Base-by-base conservation (phyloP, 2,329 filamentous ascomycete species). In the Anthostomella pinea region DNA sequence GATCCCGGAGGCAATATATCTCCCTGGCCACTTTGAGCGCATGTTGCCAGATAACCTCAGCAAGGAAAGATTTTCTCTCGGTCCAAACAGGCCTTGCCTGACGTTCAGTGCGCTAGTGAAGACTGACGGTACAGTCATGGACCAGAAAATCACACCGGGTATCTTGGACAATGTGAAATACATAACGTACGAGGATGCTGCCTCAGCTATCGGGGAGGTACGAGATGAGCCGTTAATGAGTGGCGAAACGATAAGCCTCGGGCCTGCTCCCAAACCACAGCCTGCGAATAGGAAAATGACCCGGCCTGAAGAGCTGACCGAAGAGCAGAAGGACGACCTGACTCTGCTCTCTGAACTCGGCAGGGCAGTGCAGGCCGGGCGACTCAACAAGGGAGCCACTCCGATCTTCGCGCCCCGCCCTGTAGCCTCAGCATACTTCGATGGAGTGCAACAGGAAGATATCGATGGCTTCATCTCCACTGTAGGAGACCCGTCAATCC, bases 31-130 rank as follows among this genome's bases (percentile, higher is more conserved):
- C 50, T 67, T 70, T 15, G 64, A 72, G 33, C 66, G 71, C 32
- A 84, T 85, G 79, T 61, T 85, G 30, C 70, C 73, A 6, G 50
- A 66, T n/a, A 57, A 63, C 21, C 51, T 74, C 16, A 65, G 75
- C n/a, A 57, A 60, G n/a, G 55, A 68, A 18, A 56, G 61, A 17
- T 75, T 80, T 44, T 83, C 81, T 25, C 63, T 85, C 17, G 70
- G 64, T 2, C 54, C 67, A 7, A 62, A 67, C 34, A 60, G 64
- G 18, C 75, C 72, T 2, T 73, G 73, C 30, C 65, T 85, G 30
- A 83, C 80, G 0, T 82, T 84, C 51, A 83, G 79, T 43, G 72
- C 76, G 5, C 71, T 68, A 32, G 64, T 85, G 15, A 71, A 77
- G 46, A 56, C 64, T 10, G 53, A 63, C 1, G 81, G 80, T 6